Percentiles rank a stretch among this genome's conserved stretches.
Conservation (phyloP, 352 stramenopile species). For the Pythium phragmiticola region DNA sequence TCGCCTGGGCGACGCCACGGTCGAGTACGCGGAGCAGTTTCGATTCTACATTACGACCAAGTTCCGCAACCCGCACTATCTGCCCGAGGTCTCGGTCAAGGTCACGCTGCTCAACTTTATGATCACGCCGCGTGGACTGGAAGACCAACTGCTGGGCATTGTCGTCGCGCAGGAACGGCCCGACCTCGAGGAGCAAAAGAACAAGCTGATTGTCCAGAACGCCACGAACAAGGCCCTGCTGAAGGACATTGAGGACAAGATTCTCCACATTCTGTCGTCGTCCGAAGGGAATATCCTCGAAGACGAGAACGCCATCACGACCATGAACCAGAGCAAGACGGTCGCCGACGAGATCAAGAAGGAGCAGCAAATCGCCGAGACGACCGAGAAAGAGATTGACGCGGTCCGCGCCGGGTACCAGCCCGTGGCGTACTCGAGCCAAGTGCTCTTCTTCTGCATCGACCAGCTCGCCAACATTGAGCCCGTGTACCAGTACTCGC, state of each 20-base stretch:
- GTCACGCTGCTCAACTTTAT: slow-evolving; percentile 95
- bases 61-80: slow-evolving; percentile 91
- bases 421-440: slow-evolving; percentile 86
- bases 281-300: slow-evolving; percentile 94
- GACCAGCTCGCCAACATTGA: slow-evolving; percentile 93
- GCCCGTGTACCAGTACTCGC: slow-evolving; percentile 92
- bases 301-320: slow-evolving; percentile 92
- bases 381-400: slow-evolving; percentile 91
- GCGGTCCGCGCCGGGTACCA: slow-evolving; percentile 85
- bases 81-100: slow-evolving; percentile 92
- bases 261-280: slow-evolving; percentile 90
- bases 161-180: slow-evolving; percentile 92
- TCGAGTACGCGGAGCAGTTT: slow-evolving; percentile 92
- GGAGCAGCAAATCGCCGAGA: slow-evolving; percentile 89
- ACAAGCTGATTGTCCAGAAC: slow-evolving; percentile 90
- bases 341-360: slow-evolving; percentile 93
- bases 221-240: slow-evolving; percentile 90
- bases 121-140: slow-evolving; percentile 92
- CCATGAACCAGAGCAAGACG: slow-evolving; percentile 89
- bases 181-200: slow-evolving; percentile 92
- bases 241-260: slow-evolving; percentile 95
- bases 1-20: slow-evolving; percentile 89
- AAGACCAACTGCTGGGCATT: slow-evolving; percentile 92
- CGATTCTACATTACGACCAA: slow-evolving; percentile 96
- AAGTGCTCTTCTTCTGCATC: slow-evolving; percentile 95